Percentiles rank a stretch among this genome's conserved stretches.
Evolutionary conservation across 2,329 filamentous ascomycete species (phyloP).

Genomic region (Colletotrichum sp.): DNA sequence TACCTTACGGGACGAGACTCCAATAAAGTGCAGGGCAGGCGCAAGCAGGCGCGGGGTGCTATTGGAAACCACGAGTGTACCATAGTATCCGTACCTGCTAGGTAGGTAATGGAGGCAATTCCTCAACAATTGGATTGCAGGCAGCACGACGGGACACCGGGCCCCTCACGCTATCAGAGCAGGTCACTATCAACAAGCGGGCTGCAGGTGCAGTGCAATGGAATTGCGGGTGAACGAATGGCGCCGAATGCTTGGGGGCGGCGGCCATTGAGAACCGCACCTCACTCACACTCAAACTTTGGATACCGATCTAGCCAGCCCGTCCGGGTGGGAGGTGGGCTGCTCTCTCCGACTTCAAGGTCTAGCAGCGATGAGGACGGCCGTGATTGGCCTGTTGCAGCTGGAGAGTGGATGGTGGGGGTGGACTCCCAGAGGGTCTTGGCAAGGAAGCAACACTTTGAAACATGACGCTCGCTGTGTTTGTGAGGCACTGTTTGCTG

Average conservation of each 20-base stretch:
- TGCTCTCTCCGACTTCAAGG: background rate
- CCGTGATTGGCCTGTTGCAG: background rate
- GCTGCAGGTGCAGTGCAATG: background rate
- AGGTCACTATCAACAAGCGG: background rate
- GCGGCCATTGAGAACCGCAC: background rate
- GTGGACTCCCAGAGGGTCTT: conserved; percentile 7
- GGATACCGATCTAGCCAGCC: background rate
- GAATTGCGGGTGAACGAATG: background rate
- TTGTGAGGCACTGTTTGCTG: background rate
- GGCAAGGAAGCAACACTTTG: background rate
- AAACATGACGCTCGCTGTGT: conserved; percentile 13
- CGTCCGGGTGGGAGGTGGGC: background rate
- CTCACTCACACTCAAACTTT: background rate
- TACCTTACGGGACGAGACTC: background rate
- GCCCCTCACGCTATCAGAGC: background rate
- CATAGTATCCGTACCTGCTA: too few species aligned
- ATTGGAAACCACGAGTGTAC: background rate
- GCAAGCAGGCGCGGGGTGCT: background rate
- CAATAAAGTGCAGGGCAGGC: background rate
- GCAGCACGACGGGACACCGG: background rate
- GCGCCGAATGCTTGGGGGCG: background rate
- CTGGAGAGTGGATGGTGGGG: conserved; percentile 15
- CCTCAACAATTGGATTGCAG: background rate
- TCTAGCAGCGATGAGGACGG: background rate
- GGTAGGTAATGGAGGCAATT: background rate